Evolutionary conservation across 495 filamentous ascomycete species (phyloP), one percentile per base, ranked within the genome.

Genomic region (Lasiosphaeria miniovina): DNA sequence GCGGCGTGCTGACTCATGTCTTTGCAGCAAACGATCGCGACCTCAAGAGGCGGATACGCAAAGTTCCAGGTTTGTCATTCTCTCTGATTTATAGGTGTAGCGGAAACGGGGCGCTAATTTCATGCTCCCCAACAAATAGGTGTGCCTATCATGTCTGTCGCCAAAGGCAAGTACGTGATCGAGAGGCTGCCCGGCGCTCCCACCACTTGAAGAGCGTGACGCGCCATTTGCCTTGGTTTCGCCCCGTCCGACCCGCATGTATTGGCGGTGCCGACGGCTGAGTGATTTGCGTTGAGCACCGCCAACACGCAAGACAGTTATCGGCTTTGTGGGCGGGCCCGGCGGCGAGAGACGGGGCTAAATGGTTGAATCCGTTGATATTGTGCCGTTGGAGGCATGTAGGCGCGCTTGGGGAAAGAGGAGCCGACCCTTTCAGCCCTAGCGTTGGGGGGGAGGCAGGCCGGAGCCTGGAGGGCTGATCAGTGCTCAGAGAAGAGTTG

Each of bases 101-200:
- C 43, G 12, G 43, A 46, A 4, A n/a, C 43, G 15, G 43, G 15
- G 8, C 8, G 43, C 43, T 46, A 46, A 46, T n/a, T 0, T 46
- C 12, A 14, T 14, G 5, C 12, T n/a, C 43, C 38, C 33, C 12
- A 32, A 54, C 11, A 24, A 24, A 24, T 36, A 82, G 64, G 67
- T 58, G 66, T 69, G 38, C 67, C 71, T 41, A 81, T 86, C 58
- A 80, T 86, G 75, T 80, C 76, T 54, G 89, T 93, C 31, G 86
- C 86, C 15, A 81, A 86, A 62, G 90, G 86, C 15, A 96, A 96
- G 74, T 97, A 96, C 75, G 87, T 90, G 33, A 93, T 98, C 68
- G 93, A 98, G 77, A 82, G 91, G 62, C 75, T 98, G 40, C 93
- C 92, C 0, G 89, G 93, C 70, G 90, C 90, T 57, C 86, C 88